Evolutionary conservation across 2,329 filamentous ascomycete species (phyloP), one percentile per base, ranked within the genome.

Genomic region (Pezicula neosporulosa): DNA sequence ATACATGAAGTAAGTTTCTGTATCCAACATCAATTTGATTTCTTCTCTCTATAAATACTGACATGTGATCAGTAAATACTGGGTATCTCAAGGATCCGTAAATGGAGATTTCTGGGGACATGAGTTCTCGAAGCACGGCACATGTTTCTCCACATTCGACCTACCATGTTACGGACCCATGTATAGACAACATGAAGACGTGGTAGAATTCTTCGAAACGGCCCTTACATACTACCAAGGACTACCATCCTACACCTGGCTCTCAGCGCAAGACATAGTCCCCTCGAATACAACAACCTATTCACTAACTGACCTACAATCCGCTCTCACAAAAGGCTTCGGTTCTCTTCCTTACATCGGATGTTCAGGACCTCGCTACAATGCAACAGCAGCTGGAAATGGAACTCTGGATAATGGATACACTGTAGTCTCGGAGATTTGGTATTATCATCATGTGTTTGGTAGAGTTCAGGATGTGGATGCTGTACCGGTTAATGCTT

Each of bases 61-160:
- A 43, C 36, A 12, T 3, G 3, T 38, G 24, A 35, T n/a, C 33
- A 30, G 21, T 35, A 58, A 36, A 54, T 77, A 75, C 75, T 87
- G 84, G 85, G 74, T 85, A 57, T 76, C 75, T 44, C 80, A 81
- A 57, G 70, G 70, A 53, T 74, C 77, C 45, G 72, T 77, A 13
- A 86, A 83, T 68, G 65, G 70, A 47, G 73, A 77, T 33, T 80
- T 88, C 69, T 87, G 83, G 83, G 83, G 68, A 37, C 83, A 86
- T 70, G 83, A 87, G 63, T 86, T 83, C 71, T 77, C 73, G 68
- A 87, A 87, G 72, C 83, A 86, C 67, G 83, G 77, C 3, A 87
- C 83, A 13, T 88, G 84, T 73, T 87, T 72, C 72, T 81, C 77
- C 44, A 85, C 78, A 54, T 87, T 87, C 63, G 81, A 86, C 61